These are phyloP conservation scores for Saraca asoca DNA, from an alignment of 331 rosid species.

Conservation along the genomic window DNA sequence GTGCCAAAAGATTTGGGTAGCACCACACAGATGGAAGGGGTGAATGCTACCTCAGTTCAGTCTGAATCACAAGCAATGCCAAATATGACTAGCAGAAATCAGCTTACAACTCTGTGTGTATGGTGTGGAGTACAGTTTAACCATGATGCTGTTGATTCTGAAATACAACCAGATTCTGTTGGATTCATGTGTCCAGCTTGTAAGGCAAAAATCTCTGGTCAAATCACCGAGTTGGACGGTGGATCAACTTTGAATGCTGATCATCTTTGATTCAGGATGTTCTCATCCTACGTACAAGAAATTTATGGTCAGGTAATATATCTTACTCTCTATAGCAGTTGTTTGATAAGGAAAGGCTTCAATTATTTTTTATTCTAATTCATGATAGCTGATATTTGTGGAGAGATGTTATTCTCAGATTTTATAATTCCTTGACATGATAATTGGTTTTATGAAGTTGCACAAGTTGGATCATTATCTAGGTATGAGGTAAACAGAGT, in stretches of 20 bases:
- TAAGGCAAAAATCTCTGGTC: conserved; percentile 72
- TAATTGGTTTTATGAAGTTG: neutral
- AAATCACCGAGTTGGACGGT: conserved; percentile 48
- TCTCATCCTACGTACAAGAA: neutral
- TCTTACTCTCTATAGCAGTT: conserved; percentile 5
- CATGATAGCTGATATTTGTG: neutral
- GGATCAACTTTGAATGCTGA: conserved; percentile 43
- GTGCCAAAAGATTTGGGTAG: conserved; percentile 45
- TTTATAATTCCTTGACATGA: neutral
- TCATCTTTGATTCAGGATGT: conserved; percentile 16
- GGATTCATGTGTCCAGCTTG: conserved; percentile 80
- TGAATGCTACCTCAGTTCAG: conserved; percentile 49
- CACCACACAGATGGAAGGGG: conserved; percentile 41
- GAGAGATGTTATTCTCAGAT: conserved; percentile 12
- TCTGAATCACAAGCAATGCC: conserved; percentile 54
- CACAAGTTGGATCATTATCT: neutral
- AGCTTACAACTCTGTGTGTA: conserved; percentile 59
- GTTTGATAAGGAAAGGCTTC: conserved; percentile 19
- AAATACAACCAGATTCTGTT: conserved; percentile 71
- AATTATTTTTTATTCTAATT: conserved; percentile 6
- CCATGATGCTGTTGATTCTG: conserved; percentile 62
- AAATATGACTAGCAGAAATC: conserved; percentile 42
- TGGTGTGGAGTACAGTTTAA: conserved; percentile 74
- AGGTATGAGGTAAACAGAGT: neutral
- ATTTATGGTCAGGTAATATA: conserved; percentile 28